Evolutionary conservation across 768 basidiomycete genomes (phyloP), one percentile per base, ranked within the genome.

Genomic region (Cantharellus anzutake): DNA sequence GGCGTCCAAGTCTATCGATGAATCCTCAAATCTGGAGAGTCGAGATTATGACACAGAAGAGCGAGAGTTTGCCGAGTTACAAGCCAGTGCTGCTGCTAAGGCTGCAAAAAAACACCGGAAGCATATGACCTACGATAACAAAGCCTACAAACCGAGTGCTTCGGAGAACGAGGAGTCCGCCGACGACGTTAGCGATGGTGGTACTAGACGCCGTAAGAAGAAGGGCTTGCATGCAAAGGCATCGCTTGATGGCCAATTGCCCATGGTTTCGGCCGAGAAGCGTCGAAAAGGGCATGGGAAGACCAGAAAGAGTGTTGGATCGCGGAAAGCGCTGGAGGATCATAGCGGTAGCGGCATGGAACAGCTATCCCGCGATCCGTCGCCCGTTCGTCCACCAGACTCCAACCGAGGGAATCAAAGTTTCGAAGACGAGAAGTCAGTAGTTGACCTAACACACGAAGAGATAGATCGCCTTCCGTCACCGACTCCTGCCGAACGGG

Each of bases 21-120:
- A 35, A 7, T 4, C 60, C 61, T 3, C 57, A 11, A 7, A 11
- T 11, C 52, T 60, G 38, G 58, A 62, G 14, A 86, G 82, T 64
- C 88, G 89, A 68, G 85, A 86, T 68, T 91, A 90, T 66, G 77
- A 79, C 4, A 79, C 76, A 3, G 86, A 91, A 66, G 86, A 91
- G 66, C 74, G 76, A 35, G 42, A 64, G 20, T 61, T 68, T 20
- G 55, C 59, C 34, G 41, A 51, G 4, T 11, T 62, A 41, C 64
- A 66, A 48, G 56, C 35, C 11, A 14, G 42, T 7, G 11, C 41
- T 14, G 35, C 14, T 14, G 38, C 38, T 57, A 7, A 38, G 14
- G 37, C 56, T 11, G 37, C 56, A 14, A 64, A 60, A 39, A 41
- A 44, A 7, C 42, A 48, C 29, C 40, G 50, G 14, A 51, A 40